These are phyloP conservation scores for Paramecium sexaurelia DNA, from an alignment of 73 alveolate genomes.

Conservation along the genomic window DNA sequence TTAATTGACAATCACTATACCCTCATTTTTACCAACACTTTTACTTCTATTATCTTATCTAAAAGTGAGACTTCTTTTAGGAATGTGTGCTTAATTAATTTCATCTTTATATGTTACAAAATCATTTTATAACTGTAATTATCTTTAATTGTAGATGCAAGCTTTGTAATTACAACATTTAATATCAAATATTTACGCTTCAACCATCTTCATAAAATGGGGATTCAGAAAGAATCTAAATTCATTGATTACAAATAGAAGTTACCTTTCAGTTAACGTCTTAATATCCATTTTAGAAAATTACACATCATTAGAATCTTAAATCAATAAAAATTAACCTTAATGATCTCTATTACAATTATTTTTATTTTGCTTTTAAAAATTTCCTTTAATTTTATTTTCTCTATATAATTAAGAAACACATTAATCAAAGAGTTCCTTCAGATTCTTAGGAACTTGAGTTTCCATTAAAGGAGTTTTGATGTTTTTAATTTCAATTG, in stretches of 20 bases:
- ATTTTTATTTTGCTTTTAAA: background rate
- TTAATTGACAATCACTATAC: background rate
- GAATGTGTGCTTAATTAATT: background rate
- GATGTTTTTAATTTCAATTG: constrained; percentile 15
- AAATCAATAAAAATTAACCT: background rate
- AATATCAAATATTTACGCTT: constrained; percentile 24
- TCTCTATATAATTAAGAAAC: constrained; percentile 15
- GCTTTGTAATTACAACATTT: background rate
- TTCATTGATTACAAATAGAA: background rate
- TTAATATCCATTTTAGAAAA: background rate
- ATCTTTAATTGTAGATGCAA: constrained; percentile 8
- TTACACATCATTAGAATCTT: background rate
- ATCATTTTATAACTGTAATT: background rate
- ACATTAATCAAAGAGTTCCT: constrained; percentile 2
- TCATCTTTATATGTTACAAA: background rate
- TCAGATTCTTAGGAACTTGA: background rate
- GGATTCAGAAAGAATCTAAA: constrained; percentile 43
- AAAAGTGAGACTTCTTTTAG: background rate
- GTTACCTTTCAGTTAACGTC: constrained; percentile 1
- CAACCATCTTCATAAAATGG: constrained; percentile 39
- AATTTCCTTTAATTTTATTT: background rate
- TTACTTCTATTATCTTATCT: constrained; percentile 4
- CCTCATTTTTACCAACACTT: constrained; percentile 36
- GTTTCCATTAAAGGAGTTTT: constrained; percentile 30
- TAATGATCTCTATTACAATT: background rate